These are phyloP conservation scores for Cardamine occulta DNA, from an alignment of 345 rosid genomes.

Conservation along the genomic window DNA sequence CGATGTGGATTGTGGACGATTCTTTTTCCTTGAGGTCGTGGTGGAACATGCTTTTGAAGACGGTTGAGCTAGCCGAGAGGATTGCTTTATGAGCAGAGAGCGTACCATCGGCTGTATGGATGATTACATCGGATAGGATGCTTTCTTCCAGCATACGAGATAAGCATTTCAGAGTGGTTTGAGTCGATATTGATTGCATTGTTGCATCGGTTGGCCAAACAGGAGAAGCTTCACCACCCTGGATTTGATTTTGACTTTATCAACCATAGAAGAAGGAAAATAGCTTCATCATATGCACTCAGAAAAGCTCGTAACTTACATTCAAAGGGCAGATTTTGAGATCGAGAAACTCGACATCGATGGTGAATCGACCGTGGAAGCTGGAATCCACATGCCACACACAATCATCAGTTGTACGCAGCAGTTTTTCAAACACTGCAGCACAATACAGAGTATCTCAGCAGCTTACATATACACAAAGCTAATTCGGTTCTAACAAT, in stretches of 20 bases:
- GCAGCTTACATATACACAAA: background rate
- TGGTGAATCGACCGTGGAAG: constrained; percentile 70
- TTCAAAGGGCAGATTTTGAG: constrained; percentile 67
- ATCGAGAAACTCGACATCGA: constrained; percentile 96
- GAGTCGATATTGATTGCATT: constrained; percentile 63
- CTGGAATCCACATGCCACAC: constrained; percentile 76
- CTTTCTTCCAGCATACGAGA: constrained; percentile 88
- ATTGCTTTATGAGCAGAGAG: constrained; percentile 84
- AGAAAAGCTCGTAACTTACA: constrained; percentile 48
- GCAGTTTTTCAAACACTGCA: constrained; percentile 74
- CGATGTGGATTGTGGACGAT: constrained; percentile 75
- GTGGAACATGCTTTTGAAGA: constrained; percentile 88
- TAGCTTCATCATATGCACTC: background rate
- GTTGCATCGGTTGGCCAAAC: constrained; percentile 73
- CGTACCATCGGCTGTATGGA: constrained; percentile 76
- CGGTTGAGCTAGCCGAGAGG: constrained; percentile 85
- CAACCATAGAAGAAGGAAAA: background rate
- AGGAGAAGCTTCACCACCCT: constrained; percentile 75
- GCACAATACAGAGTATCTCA: constrained; percentile 11
- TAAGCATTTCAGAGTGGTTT: constrained; percentile 71
- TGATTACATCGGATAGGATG: constrained; percentile 74
- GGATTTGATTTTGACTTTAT: constrained; percentile 7
- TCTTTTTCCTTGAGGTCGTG: constrained; percentile 92
- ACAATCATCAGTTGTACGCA: constrained; percentile 79
- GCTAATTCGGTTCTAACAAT: background rate